A percentile compares a stretch with the other conserved stretches of the same genome.
Evolutionary conservation across 371 early-diverging fungal genomes (phyloP).

Genomic region (Actinomortierella wolfii): DNA sequence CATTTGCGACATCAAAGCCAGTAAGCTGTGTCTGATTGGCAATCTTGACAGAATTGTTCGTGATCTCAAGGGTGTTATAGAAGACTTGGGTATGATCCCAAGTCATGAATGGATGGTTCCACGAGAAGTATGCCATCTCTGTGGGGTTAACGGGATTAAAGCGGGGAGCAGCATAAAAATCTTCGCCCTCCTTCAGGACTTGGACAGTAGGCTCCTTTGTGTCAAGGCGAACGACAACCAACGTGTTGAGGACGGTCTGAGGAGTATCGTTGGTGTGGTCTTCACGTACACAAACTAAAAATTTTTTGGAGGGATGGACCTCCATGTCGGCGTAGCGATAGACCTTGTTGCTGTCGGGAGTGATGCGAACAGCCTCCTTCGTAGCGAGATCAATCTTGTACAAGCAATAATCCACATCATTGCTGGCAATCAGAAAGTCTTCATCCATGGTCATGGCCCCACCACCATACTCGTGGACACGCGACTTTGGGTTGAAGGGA

Average conservation of each 20-base stretch:
- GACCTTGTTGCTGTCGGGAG: slow-evolving; percentile 47
- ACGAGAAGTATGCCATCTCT: slow-evolving; percentile 65
- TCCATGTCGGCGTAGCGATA: slow-evolving; percentile 68
- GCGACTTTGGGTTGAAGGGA: slow-evolving; percentile 54
- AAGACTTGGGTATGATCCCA: slow-evolving; percentile 76
- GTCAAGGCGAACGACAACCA: slow-evolving; percentile 61
- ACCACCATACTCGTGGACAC: slow-evolving; percentile 82
- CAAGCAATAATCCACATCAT: slow-evolving; percentile 59
- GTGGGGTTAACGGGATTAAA: slow-evolving; percentile 46
- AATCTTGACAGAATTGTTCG: slow-evolving; percentile 20
- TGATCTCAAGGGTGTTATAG: slow-evolving; percentile 46
- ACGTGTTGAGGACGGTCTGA: slow-evolving; percentile 60
- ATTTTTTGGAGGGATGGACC: slow-evolving; percentile 57
- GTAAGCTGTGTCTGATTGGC: slow-evolving; percentile 43
- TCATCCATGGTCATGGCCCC: slow-evolving; percentile 62
- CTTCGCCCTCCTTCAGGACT: slow-evolving; percentile 58
- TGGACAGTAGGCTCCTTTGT: slow-evolving; percentile 45
- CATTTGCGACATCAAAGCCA: slow-evolving; percentile 46
- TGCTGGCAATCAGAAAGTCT: slow-evolving; percentile 65
- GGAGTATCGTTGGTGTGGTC: slow-evolving; percentile 66
- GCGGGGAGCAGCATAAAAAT: slow-evolving; percentile 71
- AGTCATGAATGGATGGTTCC: slow-evolving; percentile 80
- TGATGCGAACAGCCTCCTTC: slow-evolving; percentile 49
- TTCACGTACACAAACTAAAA: slow-evolving; percentile 68
- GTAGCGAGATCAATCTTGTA: slow-evolving; percentile 53